These are phyloP conservation scores for Astrothelium macrocarpum DNA, from an alignment of 495 filamentous ascomycete species.

Conservation along the genomic window DNA sequence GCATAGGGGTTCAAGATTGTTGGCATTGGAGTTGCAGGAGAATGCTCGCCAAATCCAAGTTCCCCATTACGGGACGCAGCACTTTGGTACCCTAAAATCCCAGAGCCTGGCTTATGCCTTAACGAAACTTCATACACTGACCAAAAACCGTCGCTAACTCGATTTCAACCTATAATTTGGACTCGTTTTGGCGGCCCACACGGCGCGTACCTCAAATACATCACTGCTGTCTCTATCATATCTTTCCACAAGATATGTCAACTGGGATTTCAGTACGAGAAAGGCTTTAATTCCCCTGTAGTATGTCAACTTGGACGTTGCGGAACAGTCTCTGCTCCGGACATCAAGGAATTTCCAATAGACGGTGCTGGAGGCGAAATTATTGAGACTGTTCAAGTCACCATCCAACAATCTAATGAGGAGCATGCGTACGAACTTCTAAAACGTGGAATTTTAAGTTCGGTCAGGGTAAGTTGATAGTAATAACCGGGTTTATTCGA, in stretches of 20 bases:
- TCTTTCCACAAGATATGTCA: not conserved
- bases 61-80: constrained; percentile 5
- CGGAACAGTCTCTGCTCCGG: not conserved
- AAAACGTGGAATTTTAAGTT: constrained; percentile 5
- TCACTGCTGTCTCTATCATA: constrained; percentile 7
- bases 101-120: constrained; percentile 9
- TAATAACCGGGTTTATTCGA: not conserved
- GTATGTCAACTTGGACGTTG: constrained; percentile 9
- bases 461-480: constrained; percentile 7
- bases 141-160: constrained; percentile 7
- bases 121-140: constrained; percentile 10
- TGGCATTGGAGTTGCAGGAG: constrained; percentile 8
- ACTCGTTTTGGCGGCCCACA: constrained; percentile 9
- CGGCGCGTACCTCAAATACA: constrained; percentile 7
- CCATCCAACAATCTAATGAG: constrained; percentile 1
- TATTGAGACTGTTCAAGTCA: constrained; percentile 10
- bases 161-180: constrained; percentile 9
- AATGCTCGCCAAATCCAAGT: constrained; percentile 2
- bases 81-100: constrained; percentile 10
- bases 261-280: constrained; percentile 10
- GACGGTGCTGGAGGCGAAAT: constrained; percentile 10
- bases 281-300: constrained; percentile 1
- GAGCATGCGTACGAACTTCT: constrained; percentile 9
- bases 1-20: constrained; percentile 9
- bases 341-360: constrained; percentile 9